phyloP scores from a whole-genome alignment of 2,329 filamentous ascomycete genomes.

The Helotiales sp. region DNA sequence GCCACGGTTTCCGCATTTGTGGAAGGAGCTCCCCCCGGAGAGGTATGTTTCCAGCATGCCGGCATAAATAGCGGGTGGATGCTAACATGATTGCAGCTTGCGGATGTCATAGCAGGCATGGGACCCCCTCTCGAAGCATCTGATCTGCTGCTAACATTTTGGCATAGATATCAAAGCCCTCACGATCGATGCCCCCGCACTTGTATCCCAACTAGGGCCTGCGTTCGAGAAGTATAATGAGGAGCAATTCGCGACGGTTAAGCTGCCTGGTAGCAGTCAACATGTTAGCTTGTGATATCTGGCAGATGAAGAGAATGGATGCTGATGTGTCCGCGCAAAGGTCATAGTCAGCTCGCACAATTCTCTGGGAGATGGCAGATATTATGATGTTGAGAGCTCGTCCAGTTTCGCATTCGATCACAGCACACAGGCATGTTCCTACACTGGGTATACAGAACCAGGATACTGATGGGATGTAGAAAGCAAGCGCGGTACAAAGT shows the following conservation, averaged over 20 bases:
- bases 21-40: slow-evolving; percentile 91
- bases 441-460: neutral
- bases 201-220: slow-evolving; percentile 75
- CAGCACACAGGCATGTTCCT: slow-evolving; percentile 65
- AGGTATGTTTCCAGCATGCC: slow-evolving; percentile 63
- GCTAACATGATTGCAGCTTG: slow-evolving; percentile 62
- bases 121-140: slow-evolving; percentile 3
- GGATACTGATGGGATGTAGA: slow-evolving; percentile 53
- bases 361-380: slow-evolving; percentile 77
- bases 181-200: slow-evolving; percentile 69
- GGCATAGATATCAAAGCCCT: slow-evolving; percentile 84
- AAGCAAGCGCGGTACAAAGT: slow-evolving; percentile 82
- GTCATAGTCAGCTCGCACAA: slow-evolving; percentile 87
- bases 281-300: slow-evolving; percentile 56
- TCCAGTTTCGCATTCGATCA: slow-evolving; percentile 92
- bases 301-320: neutral
- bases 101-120: slow-evolving; percentile 85
- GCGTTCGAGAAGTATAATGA: slow-evolving; percentile 97
- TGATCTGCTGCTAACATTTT: slow-evolving; percentile 21
- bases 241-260: slow-evolving; percentile 86
- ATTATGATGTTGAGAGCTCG: slow-evolving; percentile 88
- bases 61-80: neutral
- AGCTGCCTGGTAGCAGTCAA: slow-evolving; percentile 85
- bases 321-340: slow-evolving; percentile 46
- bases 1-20: slow-evolving; percentile 83